Base-by-base conservation (phyloP, 2,329 filamentous ascomycete species). In the Trichoderma sp. region DNA sequence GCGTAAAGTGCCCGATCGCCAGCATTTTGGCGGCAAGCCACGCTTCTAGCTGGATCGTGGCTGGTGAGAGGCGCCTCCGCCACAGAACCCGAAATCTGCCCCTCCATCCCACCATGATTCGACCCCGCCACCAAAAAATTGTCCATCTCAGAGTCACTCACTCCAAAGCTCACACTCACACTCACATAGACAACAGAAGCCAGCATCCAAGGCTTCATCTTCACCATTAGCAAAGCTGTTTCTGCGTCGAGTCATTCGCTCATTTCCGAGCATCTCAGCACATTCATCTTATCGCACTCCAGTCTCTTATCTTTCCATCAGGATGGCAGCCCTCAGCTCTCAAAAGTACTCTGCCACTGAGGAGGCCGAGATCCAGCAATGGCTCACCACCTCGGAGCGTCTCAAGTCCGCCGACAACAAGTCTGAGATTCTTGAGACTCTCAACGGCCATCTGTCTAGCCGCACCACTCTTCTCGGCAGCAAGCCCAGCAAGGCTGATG, bases 401-500 rank as follows among this genome's bases (percentile, higher is more conserved):
- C 90, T 97, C 82, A 83, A 82, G 78, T 79, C 84, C 75, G 83
- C 89, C 38, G 87, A 90, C 76, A 88, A 91, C 80, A 90, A 93
- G 77, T 88, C 90, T 35, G 89, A 91, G 78, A 92, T 95, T 77
- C 90, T 98, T 78, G 90, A 92, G 75, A 91, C 92, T 74, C 90
- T 98, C 80, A 98, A 98, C 88, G 89, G 90, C 75, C 95, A 98
- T 86, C 92, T 98, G 77, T 93, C 94, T 75, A 94, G 93, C 79
- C 94, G 95, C 79, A 97, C 95, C 76, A 98, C 95, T 56, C 88
- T 98, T 53, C 92, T 98, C 77, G 96, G 96, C 80, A 90, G 90
- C 83, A 98, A 98, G 88, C 95, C 95, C 71, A 97, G 94, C 80
- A 91, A 93, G 83, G 95, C 95, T 77, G 95, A 98, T 81, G 88